Evolutionary conservation across 148 eudicot genomes (phyloP), one percentile per base, ranked within the genome.

Genomic region (Spergularia marina): DNA sequence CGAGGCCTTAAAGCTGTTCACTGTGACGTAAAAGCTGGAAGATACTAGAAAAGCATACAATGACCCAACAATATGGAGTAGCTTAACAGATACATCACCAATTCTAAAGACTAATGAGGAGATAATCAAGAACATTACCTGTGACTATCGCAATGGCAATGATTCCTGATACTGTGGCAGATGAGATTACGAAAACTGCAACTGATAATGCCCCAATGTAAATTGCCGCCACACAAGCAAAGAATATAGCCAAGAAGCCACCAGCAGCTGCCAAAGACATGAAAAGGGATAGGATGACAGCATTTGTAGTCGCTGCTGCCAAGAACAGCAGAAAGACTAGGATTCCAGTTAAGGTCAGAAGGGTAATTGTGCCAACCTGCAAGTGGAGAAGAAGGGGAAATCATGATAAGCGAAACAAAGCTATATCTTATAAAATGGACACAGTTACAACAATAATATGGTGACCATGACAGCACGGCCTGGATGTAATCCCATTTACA

Each of bases 231-330:
- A 89, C 70, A 78, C 80, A 93, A 62, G 91, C 83, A 79, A 93
- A 93, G 91, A 93, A 93, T 76, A 93, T 66, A 76, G 94, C 97
- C 91, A 93, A 84, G 83, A 87, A 87, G 72, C 97, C 97, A 68
- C 98, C 94, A 62, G 86, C 94, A 53, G 94, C 92, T 16, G 89
- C 98, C 79, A 93, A 71, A 52, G 94, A 89, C 81, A 89, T 41
- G 53, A 93, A 84, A 74, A 91, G 89, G 25, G 97, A 93, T 62
- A 93, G 76, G 67, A 93, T 76, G 52, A 93, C 79, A 41, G 94
- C 94, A 83, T 88, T 93, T 71, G 85, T 51, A 67, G 90, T 91
- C 76, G 98, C 97, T 12, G 90, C 92, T 23, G 85, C 76, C 81
- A 93, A 86, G 84, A 93, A 89, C 55, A 93, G 84, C 88, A 83